Base-by-base conservation (phyloP, 1,284 basidiomycete species). In the Cryptococcus sp. region DNA sequence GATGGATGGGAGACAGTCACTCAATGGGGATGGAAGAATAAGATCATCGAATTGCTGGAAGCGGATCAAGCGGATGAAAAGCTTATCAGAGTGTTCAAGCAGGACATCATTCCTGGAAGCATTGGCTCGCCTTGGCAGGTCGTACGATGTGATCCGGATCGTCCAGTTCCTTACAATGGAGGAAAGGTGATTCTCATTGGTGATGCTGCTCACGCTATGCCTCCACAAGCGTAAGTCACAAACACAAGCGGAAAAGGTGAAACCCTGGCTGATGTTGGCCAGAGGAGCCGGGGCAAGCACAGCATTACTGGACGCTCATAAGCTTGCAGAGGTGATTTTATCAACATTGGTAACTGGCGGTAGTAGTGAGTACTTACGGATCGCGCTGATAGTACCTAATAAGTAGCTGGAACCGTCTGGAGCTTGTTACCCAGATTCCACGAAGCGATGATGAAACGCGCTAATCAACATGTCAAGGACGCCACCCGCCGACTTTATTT, bases 271-370 rank as follows among this genome's bases (percentile, higher is more conserved):
- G 32, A 34, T 16, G 32, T 9, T 34, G 2, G 59, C 60, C 52
- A 60, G 60, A 32, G 62, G 62, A 14, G 56, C 55, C 13, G 60
- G 62, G 3, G 59, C 62, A 3, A 56, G 60, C 43, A 45, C 54
- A n/a, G 62, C 49, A 2, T 40, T 64, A 13, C 37, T 39, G 19
- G 60, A 64, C 50, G 57, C 51, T n/a, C 46, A 52, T 10, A 45
- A 57, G 19, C 49, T 64, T 7, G 54, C 52, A 3, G 42, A 46
- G 11, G 36, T 41, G 11, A 18, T 62, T 1, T 23, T 22, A 7
- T 39, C 36, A 37, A 45, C 4, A 19, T 34, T 46, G 31, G 28
- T 5, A 11, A 4, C 11, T 11, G 28, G 28, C 4, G 28, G 28
- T 5, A 11, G 11, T 28, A 11, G 28, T 28, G 11, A 28, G 28